Evolutionary conservation across 176 grass and related monocot species (phyloP), one percentile per base, ranked within the genome.

Genomic region (Carex cristatella): DNA sequence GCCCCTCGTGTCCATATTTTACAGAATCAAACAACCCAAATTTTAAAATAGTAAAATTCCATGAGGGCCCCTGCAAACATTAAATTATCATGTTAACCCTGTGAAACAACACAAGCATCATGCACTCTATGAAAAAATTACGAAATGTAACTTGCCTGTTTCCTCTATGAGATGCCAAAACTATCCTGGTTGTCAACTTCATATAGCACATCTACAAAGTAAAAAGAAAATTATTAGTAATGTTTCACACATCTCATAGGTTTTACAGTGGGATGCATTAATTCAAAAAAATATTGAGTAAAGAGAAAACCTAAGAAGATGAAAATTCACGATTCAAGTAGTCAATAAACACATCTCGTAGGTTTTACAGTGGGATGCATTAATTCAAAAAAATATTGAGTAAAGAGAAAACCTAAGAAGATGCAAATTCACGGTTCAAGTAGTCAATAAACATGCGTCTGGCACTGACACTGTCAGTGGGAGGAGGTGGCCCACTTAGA

Each of bases 381-480:
- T 72, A 4, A 65, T 65, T 7, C 6, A 9, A 74, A 1, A 33
- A 40, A 0, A 7, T 71, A 0, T 8, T 63, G 5, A 46, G 85
- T 55, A 4, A 61, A 35, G 18, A 51, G 78, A 67, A n/a, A 30
- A 79, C 38, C 33, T 72, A 91, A 78, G 82, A 89, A 3, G 82
- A 81, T 35, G 90, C 86, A 40, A 94, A 88, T 91, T 98, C 92
- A 30, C 92, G 81, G 86, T 97, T 97, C 57, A 94, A 87, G 79
- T 97, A 97, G 89, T 97, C 92, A 2, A 90, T 83, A 93, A 94
- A 97, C 95, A 94, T 94, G 49, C 92, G 94, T 63, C 93, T 97
- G 30, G 95, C 84, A 2, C 95, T 94, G 18, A 91, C 89, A 16
- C 90, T 88, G 51, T 97, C 95, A 40, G 91, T 94, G 30, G 92